Evolutionary conservation across 805 yeast genomes (phyloP).

Genomic region (Schizosaccharomyces cryophilus): DNA sequence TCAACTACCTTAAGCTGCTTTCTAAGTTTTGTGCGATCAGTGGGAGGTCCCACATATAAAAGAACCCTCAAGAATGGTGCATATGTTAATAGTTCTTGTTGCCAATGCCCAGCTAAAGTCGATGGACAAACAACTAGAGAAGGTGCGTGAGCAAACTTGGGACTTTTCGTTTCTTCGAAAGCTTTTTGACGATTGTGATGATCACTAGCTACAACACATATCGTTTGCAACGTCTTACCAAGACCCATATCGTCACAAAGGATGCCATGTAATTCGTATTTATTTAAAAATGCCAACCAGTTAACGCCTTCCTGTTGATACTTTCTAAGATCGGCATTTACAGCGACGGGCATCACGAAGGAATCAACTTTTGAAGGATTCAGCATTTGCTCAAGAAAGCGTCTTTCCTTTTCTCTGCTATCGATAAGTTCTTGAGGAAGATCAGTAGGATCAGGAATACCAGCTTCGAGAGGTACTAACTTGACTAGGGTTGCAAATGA

Average conservation of each 20-base stretch:
- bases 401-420: slow-evolving; percentile 85
- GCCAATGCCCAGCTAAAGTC: slow-evolving; percentile 96
- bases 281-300: slow-evolving; percentile 88
- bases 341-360: slow-evolving; percentile 69
- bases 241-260: slow-evolving; percentile 98
- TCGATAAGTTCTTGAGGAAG: slow-evolving; percentile 61
- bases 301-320: slow-evolving; percentile 97
- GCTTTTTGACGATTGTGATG: slow-evolving; percentile 65
- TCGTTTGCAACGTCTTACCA: slow-evolving; percentile 90
- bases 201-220: slow-evolving; percentile 89
- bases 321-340: slow-evolving; percentile 75
- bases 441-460: slow-evolving; percentile 83
- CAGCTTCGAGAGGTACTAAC: slow-evolving; percentile 88
- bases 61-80: slow-evolving; percentile 65
- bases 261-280: slow-evolving; percentile 88
- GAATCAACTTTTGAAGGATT: slow-evolving; percentile 77
- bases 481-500: slow-evolving; percentile 91
- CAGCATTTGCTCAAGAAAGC: slow-evolving; percentile 91
- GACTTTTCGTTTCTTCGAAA: slow-evolving; percentile 30
- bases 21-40: slow-evolving; percentile 34
- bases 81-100: slow-evolving; percentile 71
- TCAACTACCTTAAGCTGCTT: slow-evolving; percentile 34
- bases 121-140: slow-evolving; percentile 88
- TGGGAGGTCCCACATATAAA: slow-evolving; percentile 87
- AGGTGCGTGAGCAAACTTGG: slow-evolving; percentile 53